A percentile compares a stretch with the other conserved stretches of the same genome.
phyloP scores from a whole-genome alignment of 2,329 filamentous ascomycete genomes.

The Fusarium brachygibbosum region DNA sequence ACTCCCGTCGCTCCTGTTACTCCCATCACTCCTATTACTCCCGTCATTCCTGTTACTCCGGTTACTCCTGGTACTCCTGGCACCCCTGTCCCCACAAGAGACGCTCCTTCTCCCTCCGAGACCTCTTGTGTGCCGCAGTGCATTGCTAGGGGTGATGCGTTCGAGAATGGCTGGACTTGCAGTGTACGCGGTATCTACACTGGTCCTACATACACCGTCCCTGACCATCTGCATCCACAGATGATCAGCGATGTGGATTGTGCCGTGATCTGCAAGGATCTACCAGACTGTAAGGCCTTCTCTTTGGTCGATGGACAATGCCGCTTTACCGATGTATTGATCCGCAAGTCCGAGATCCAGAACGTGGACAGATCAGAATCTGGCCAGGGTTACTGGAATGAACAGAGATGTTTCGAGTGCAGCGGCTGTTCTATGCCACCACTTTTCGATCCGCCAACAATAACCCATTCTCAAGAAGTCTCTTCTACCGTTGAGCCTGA shows the following conservation, averaged over 20 bases:
- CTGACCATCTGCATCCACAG: background rate
- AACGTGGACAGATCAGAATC: background rate
- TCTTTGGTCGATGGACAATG: background rate
- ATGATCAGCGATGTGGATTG: background rate
- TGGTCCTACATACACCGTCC: background rate
- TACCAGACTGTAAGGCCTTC: background rate
- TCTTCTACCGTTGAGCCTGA: background rate
- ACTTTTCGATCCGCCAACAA: background rate
- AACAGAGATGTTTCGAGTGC: background rate
- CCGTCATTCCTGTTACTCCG: background rate
- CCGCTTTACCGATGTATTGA: background rate
- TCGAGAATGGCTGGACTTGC: background rate
- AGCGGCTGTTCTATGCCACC: background rate
- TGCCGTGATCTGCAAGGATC: background rate
- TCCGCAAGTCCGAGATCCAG: background rate
- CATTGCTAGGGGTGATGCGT: rapidly evolving
- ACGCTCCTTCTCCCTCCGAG: background rate
- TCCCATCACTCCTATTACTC: background rate
- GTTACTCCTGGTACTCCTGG: background rate
- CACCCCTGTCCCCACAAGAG: background rate
- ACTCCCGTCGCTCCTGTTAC: background rate
- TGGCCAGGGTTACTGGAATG: background rate
- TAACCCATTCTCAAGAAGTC: background rate
- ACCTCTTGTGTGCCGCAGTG: background rate
- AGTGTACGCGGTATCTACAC: background rate